These are phyloP conservation scores for Sarocladiaceae sp. DNA, from an alignment of 2,329 filamentous ascomycete genomes.

Conservation along the genomic window DNA sequence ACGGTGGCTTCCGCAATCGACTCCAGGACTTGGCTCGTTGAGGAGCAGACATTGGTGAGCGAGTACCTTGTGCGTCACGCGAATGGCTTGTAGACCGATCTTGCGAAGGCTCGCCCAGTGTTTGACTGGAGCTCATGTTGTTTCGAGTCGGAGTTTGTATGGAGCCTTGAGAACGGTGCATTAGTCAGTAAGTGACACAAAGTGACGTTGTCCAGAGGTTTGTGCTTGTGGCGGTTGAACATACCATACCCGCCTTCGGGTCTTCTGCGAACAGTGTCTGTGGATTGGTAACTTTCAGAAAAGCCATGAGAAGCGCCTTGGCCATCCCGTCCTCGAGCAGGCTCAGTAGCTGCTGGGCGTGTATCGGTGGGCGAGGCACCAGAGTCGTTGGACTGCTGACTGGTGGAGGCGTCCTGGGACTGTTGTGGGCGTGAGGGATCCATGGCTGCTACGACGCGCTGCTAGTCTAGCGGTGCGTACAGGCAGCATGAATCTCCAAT, in stretches of 20 bases:
- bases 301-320: conserved; percentile 31
- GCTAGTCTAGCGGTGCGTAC: not conserved
- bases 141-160: conserved; percentile 15
- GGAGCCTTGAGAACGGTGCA: conserved; percentile 12
- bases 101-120: conserved; percentile 31
- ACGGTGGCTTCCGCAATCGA: conserved; percentile 65
- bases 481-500: conserved; percentile 6
- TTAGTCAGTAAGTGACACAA: conserved; percentile 2
- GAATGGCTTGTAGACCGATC: conserved; percentile 31
- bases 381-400: conserved; percentile 32
- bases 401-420: conserved; percentile 23
- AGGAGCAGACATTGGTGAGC: conserved; percentile 40
- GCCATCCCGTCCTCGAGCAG: conserved; percentile 30
- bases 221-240: not conserved
- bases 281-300: conserved; percentile 54
- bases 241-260: conserved; percentile 55
- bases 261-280: conserved; percentile 55
- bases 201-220: not conserved
- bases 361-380: conserved; percentile 48
- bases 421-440: conserved; percentile 29
- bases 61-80: conserved; percentile 27
- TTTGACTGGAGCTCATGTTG: conserved; percentile 23
- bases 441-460: conserved; percentile 28
- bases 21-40: conserved; percentile 42
- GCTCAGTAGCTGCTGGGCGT: conserved; percentile 35